Evolutionary conservation across 2,329 filamentous ascomycete species (phyloP).

Genomic region (Arthroderma sp.): DNA sequence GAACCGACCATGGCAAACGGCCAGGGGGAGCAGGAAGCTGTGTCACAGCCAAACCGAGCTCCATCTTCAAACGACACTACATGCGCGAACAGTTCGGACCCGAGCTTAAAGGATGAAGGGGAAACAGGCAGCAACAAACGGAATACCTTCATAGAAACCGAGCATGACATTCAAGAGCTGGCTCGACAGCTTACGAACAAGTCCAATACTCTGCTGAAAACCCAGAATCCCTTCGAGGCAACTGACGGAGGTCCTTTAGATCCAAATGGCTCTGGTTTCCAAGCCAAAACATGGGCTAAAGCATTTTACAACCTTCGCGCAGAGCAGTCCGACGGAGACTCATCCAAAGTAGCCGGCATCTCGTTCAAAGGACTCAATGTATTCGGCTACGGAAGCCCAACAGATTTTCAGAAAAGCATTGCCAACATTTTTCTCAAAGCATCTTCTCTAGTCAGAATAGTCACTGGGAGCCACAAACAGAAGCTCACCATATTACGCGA

Average conservation of each 20-base stretch:
- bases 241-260: not conserved
- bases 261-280: conserved; percentile 1
- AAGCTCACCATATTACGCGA: conserved; percentile 47
- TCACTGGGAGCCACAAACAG: conserved; percentile 16
- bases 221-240: conserved; percentile 2
- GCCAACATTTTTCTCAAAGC: conserved; percentile 27
- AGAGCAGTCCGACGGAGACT: not conserved
- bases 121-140: no score
- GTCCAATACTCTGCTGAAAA: not conserved
- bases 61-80: no score
- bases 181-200: conserved; percentile 1
- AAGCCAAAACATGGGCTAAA: conserved; percentile 1
- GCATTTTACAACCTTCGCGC: not conserved
- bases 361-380: conserved; percentile 26
- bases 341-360: conserved; percentile 14
- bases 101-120: no score
- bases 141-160: not conserved
- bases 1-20: no score
- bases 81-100: no score
- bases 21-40: no score
- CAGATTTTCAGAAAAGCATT: conserved; percentile 32
- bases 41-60: no score
- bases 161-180: conserved; percentile 1
- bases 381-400: conserved; percentile 24
- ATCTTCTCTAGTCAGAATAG: not conserved